Evolutionary conservation across 2,329 filamentous ascomycete genomes (phyloP), one percentile per base, ranked within the genome.

Genomic region (Nigrospora osmanthi): DNA sequence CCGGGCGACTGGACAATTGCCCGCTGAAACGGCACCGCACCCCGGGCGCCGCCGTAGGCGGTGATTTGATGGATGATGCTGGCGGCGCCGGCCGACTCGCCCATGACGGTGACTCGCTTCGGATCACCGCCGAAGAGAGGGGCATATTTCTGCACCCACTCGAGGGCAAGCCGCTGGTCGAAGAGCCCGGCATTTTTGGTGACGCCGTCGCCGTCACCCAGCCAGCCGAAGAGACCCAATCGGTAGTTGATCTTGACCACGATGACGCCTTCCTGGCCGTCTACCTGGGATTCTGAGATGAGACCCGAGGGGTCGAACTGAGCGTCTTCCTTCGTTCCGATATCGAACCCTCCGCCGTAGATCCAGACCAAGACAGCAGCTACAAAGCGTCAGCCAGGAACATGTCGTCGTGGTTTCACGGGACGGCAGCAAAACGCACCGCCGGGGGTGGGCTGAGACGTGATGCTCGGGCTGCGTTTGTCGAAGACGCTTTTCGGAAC

Each of bases 131-230:
- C 75, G 46, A 80, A 79, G 12, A 60, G 56, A 32, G 62, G 55
- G 43, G 80, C 76, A 49, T 80, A 58, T n/a, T 65, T 59, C 44
- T 73, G 65, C 2, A 79, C 70, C 73, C 76, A 79, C 54, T 69
- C 52, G 2, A 80, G 58, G 1, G 70, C 71, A 23, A 70, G 72
- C 30, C 67, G 63, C 55, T 76, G 71, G 50, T 78, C 75, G 11
- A 74, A 58, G 1, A 79, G 53, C 3, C 71, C 75, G 2, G 66
- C 69, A 49, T 78, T 78, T 3, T 17, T 50, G 17, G 45, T 54
- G 42, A 64, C 67, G 16, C 78, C 59, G 32, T 69, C 63, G 7
- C 69, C 63, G 7, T 71, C 70, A 0, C 69, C 64, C 6, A 77
- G 61, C 49, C 75, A 78, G 1, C 74, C 75, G 40, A 76, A 68